Percentiles rank a stretch among this genome's conserved stretches.
These are phyloP conservation scores for Umbellularia californica DNA, from an alignment of 164 flowering plant species.

Conservation along the genomic window DNA sequence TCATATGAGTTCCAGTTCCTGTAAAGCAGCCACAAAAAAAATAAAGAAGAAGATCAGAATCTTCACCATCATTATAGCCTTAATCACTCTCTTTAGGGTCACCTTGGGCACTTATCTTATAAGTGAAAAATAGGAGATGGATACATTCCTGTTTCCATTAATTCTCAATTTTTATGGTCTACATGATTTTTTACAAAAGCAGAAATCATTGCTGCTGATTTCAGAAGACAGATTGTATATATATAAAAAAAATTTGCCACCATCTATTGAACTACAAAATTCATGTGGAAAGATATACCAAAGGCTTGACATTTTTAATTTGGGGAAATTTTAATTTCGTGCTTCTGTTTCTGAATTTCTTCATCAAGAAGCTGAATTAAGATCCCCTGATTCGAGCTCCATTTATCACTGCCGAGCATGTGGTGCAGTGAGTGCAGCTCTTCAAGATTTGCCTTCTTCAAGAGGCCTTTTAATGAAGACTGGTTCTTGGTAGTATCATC, in stretches of 20 bases:
- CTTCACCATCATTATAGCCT: too few species aligned
- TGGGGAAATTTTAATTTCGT: background rate
- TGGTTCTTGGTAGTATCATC: conserved; percentile 8
- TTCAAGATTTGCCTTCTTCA: conserved; percentile 65
- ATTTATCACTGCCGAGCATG: background rate
- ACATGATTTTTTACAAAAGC: background rate
- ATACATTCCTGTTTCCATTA: background rate
- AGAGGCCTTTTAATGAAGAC: conserved; percentile 38
- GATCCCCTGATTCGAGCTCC: background rate
- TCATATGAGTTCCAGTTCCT: too few species aligned
- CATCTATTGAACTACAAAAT: background rate
- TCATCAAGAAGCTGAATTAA: conserved; percentile 1
- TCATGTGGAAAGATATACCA: background rate
- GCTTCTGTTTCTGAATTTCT: background rate
- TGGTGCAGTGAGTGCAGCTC: conserved; percentile 46
- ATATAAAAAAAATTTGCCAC: background rate
- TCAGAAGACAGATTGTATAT: background rate
- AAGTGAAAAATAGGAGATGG: background rate
- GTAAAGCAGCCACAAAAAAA: too few species aligned
- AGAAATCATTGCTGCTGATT: background rate
- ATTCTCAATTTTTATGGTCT: too few species aligned
- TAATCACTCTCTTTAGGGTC: too few species aligned
- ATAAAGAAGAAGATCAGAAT: too few species aligned
- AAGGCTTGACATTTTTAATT: background rate
- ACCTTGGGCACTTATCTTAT: too few species aligned